A percentile compares a stretch with the other conserved stretches of the same genome.
Conservation (phyloP, 164 flowering plant species). For the Stephania cephalantha region DNA sequence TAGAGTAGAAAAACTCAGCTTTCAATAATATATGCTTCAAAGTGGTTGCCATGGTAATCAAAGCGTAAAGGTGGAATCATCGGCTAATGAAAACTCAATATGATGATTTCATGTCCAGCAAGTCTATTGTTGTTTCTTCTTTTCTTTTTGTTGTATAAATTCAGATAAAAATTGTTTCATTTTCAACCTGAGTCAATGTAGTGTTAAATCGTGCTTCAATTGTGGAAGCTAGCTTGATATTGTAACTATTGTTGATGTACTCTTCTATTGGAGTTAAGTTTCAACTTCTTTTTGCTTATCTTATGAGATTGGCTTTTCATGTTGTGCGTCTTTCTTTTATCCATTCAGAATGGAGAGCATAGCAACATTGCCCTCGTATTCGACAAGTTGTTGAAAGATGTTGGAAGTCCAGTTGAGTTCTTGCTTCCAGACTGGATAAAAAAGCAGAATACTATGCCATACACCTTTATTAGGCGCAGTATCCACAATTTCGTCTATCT, state of each 20-base stretch:
- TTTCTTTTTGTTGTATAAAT: too few species aligned
- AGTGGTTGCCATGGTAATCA: too few species aligned
- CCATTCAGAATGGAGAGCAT: constrained; percentile 27
- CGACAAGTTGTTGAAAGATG: constrained; percentile 43
- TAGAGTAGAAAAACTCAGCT: neutral
- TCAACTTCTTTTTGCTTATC: too few species aligned
- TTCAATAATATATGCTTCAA: neutral
- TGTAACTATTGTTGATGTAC: too few species aligned
- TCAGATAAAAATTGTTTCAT: too few species aligned
- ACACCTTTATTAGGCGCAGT: constrained; percentile 70
- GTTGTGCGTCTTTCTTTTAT: neutral
- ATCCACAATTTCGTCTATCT: constrained; percentile 31
- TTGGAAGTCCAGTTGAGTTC: constrained; percentile 64
- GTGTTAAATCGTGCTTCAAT: too few species aligned
- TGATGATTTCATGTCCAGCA: neutral
- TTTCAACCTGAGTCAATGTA: too few species aligned
- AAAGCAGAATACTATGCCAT: constrained; percentile 44
- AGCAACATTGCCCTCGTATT: constrained; percentile 32
- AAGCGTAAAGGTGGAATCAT: too few species aligned
- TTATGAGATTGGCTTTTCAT: too few species aligned
- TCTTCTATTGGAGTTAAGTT: too few species aligned
- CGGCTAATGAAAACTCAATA: too few species aligned
- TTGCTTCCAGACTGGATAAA: constrained; percentile 65
- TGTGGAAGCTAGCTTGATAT: too few species aligned
- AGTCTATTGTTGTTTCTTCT: neutral